Base-by-base conservation (phyloP, 2,329 filamentous ascomycete genomes). In the Exophiala xenobiotica region DNA sequence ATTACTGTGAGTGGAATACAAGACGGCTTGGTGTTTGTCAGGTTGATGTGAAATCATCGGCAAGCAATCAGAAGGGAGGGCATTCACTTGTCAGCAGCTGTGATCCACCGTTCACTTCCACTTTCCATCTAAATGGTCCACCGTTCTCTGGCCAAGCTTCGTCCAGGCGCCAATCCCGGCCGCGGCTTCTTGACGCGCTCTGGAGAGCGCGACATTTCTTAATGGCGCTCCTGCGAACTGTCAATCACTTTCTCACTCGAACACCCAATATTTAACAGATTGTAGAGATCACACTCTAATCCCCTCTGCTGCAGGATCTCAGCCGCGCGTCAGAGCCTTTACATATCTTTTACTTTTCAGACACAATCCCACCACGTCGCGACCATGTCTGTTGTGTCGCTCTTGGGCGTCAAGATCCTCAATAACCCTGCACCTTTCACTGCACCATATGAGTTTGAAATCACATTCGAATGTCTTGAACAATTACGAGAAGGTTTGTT, bases 381-480 rank as follows among this genome's bases (percentile, higher is more conserved):
- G 48, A 80, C 68, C 61, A 96, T 96, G 93, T 96, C 93, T 68
- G 88, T 96, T 68, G 91, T 99, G 59, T 95, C 91, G 63, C 85
- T 99, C 54, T 83, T 99, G 62, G 92, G 92, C 67, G 93, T 99
- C 66, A 88, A 93, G 73, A 88, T 99, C 63, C 80, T 90, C 70
- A 97, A 99, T 82, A 99, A 99, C 77, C 93, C 93, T 66, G 91
- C 93, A 66, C 84, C 87, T 63, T 97, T 99, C 75, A 87, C 84
- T 64, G 88, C 92, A 69, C 85, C 90, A 48, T 99, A 99, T 71
- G 85, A 93, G 71, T 96, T 99, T 63, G 92, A 99, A 74, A 97
- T 99, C 70, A 99, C 93, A 14, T 99, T 99, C 59, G 93, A 99
- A 74, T 97, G 93, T 67, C 83, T 97, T 19, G 93, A 99, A 76